Percentiles rank a stretch among this genome's conserved stretches.
Evolutionary conservation across 2,329 filamentous ascomycete genomes (phyloP).

Genomic region (Penicillium sp.): DNA sequence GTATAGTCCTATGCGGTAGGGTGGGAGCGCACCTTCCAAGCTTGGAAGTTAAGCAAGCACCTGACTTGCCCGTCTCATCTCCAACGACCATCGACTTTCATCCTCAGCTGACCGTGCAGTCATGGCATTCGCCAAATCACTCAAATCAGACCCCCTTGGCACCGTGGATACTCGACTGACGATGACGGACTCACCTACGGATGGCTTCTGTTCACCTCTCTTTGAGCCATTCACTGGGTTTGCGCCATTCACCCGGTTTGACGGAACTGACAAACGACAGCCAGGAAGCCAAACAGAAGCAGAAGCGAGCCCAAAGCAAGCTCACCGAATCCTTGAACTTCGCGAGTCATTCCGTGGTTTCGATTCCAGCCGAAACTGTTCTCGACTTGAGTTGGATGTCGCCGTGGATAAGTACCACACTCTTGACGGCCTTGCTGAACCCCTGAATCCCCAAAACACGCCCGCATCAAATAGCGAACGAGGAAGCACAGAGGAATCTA

Average conservation of each 20-base stretch:
- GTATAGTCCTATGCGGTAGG: slow-evolving; percentile 1
- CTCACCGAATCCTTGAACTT: not conserved
- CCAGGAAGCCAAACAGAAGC: not conserved
- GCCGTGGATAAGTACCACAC: slow-evolving; percentile 17
- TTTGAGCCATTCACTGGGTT: slow-evolving; percentile 9
- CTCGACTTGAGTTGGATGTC: slow-evolving; percentile 19
- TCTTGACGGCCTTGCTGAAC: slow-evolving; percentile 15
- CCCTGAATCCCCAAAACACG: slow-evolving; percentile 17
- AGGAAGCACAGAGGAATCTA: slow-evolving; percentile 1
- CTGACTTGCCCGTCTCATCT: not conserved
- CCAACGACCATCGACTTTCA: not conserved
- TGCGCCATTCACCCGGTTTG: slow-evolving; percentile 8
- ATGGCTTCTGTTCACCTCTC: slow-evolving; percentile 8
- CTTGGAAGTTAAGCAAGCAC: not conserved
- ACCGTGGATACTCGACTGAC: slow-evolving; percentile 16
- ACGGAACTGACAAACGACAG: not conserved
- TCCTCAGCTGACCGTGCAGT: not conserved
- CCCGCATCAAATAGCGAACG: slow-evolving; percentile 13
- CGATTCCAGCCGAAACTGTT: slow-evolving; percentile 1
- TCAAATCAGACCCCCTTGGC: slow-evolving; percentile 16
- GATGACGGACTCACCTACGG: slow-evolving; percentile 10
- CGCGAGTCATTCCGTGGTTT: not conserved
- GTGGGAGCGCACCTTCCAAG: slow-evolving; percentile 14
- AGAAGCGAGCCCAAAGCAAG: not conserved
- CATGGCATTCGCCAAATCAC: slow-evolving; percentile 11